phyloP scores from a whole-genome alignment of 495 filamentous ascomycete genomes.

The Neurospora cerealis region DNA sequence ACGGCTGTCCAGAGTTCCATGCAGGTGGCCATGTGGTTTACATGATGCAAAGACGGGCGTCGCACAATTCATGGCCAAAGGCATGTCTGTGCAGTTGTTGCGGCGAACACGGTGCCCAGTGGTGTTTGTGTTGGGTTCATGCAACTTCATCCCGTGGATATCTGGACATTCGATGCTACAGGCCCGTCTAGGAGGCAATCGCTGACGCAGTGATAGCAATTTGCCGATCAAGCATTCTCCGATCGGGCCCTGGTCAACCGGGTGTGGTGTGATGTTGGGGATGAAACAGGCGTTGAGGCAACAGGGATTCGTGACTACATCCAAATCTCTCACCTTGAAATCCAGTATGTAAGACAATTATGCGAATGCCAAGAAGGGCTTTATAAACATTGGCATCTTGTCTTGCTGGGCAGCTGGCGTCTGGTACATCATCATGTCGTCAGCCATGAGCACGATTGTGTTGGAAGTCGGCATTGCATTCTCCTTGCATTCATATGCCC shows the following conservation, averaged over 20 bases:
- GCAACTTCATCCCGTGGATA: not conserved
- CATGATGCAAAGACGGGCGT: not conserved
- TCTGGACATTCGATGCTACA: not conserved
- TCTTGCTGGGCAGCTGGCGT: not conserved
- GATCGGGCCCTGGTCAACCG: not conserved
- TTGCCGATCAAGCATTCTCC: no score
- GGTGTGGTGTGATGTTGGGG: not conserved
- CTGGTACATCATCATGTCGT: not conserved
- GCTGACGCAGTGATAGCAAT: no score
- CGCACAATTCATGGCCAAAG: not conserved
- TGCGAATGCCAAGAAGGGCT: not conserved
- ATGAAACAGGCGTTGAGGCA: not conserved
- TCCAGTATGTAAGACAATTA: not conserved
- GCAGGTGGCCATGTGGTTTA: not conserved
- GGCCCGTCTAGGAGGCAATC: no score
- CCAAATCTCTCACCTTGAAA: not conserved
- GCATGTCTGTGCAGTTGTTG: not conserved
- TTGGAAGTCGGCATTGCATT: not conserved
- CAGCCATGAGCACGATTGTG: not conserved
- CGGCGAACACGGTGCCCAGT: not conserved
- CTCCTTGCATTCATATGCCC: not conserved
- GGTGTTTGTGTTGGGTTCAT: not conserved
- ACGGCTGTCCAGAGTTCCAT: not conserved
- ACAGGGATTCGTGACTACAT: not conserved
- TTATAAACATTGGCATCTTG: not conserved